These are phyloP conservation scores for Plasmodium gonderi DNA, from an alignment of 169 alveolate species.

Conservation along the genomic window DNA sequence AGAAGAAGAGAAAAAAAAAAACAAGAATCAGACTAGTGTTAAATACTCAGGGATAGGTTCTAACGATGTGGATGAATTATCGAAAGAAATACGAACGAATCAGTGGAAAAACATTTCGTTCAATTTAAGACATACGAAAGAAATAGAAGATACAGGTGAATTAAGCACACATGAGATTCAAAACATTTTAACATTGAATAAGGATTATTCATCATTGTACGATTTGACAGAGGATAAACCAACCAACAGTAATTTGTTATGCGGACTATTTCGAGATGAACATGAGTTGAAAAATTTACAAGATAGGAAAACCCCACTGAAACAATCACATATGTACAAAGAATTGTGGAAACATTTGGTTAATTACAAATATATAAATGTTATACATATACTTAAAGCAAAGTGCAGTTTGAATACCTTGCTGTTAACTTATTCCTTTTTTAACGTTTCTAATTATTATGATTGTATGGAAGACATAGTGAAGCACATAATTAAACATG, in stretches of 20 bases:
- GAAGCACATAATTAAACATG: conserved; percentile 63
- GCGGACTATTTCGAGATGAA: conserved; percentile 3
- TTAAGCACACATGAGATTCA: background rate
- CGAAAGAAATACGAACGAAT: background rate
- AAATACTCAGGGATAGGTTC: too few species aligned
- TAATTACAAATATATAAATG: conserved; percentile 65
- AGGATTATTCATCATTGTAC: background rate
- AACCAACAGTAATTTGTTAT: conserved; percentile 7
- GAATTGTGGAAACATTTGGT: conserved; percentile 52
- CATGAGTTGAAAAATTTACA: background rate
- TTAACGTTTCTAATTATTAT: conserved; percentile 42
- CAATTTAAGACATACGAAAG: background rate
- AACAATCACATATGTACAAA: conserved; percentile 33
- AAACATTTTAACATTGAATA: background rate
- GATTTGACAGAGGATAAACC: conserved; percentile 23
- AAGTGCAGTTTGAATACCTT: conserved; percentile 1
- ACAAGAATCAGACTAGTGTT: background rate
- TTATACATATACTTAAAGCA: conserved; percentile 51
- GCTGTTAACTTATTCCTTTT: conserved; percentile 13
- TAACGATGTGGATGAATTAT: too few species aligned
- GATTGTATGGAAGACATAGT: conserved; percentile 48
- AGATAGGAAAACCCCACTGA: background rate
- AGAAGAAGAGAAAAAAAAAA: too few species aligned
- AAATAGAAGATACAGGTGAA: background rate
- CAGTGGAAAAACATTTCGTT: background rate